These are phyloP conservation scores for Aspergillus sp. DNA, from an alignment of 2,329 filamentous ascomycete genomes.

Conservation along the genomic window DNA sequence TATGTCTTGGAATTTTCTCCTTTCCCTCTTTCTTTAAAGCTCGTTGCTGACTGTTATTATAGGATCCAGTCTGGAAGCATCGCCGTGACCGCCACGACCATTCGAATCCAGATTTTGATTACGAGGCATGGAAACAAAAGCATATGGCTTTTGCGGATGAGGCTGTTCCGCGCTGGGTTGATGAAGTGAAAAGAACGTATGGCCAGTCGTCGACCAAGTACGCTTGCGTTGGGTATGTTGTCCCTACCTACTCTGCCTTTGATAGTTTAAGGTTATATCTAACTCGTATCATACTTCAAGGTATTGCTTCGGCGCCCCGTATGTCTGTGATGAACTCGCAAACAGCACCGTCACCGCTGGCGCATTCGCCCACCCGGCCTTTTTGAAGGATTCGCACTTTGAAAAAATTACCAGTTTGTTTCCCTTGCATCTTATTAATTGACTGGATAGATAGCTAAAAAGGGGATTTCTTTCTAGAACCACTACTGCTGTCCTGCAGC, in stretches of 20 bases:
- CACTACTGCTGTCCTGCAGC: background rate
- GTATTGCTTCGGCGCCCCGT: background rate
- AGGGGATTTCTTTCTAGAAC: background rate
- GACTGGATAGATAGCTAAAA: too few relatives aligned
- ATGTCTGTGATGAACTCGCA: background rate
- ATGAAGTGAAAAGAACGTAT: background rate
- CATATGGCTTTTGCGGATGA: slow-evolving; percentile 45
- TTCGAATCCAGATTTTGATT: slow-evolving; percentile 44
- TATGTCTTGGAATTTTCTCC: background rate
- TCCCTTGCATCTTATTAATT: too few relatives aligned
- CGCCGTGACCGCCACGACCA: slow-evolving; percentile 26
- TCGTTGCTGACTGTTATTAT: background rate
- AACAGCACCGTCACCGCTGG: background rate
- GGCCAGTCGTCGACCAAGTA: background rate
- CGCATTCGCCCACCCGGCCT: background rate
- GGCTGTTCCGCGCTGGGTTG: slow-evolving; percentile 36
- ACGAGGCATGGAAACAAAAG: slow-evolving; percentile 50
- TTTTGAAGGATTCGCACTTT: background rate
- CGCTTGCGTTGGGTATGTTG: background rate
- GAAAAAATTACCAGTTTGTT: background rate
- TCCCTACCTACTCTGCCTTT: background rate
- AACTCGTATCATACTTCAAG: background rate
- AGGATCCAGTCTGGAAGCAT: slow-evolving; percentile 25
- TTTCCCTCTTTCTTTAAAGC: background rate
- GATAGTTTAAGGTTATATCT: too few relatives aligned